These are phyloP conservation scores for Ophiostoma quercus DNA, from an alignment of 2,329 filamentous ascomycete genomes.

Conservation along the genomic window DNA sequence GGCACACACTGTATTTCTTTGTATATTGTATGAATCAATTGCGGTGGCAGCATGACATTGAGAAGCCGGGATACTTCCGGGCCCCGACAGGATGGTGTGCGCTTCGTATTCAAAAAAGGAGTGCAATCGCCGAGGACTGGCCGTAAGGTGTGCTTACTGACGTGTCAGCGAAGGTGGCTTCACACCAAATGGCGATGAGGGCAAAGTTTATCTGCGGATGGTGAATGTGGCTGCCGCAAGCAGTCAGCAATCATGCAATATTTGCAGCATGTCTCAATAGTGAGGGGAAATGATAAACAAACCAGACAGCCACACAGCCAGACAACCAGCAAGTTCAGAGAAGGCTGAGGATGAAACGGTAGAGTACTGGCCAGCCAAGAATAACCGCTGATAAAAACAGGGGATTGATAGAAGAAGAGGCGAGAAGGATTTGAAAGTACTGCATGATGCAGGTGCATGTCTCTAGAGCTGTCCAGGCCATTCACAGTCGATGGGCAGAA, in stretches of 20 bases:
- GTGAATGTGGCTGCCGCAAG: neutral
- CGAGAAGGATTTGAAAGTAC: neutral
- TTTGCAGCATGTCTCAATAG: neutral
- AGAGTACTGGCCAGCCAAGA: neutral
- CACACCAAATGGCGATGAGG: no score
- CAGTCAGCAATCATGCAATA: neutral
- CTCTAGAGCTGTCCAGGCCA: neutral
- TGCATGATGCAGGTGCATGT: conserved; percentile 2
- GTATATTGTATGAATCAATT: neutral
- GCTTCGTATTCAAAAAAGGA: neutral
- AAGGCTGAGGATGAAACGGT: neutral
- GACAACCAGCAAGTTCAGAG: neutral
- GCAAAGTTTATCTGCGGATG: neutral
- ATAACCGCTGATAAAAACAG: neutral
- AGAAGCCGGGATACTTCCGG: neutral
- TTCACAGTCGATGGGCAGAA: neutral
- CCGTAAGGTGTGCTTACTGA: neutral
- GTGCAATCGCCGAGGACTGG: neutral
- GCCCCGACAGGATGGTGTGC: neutral
- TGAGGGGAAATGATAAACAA: neutral
- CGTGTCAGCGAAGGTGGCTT: neutral
- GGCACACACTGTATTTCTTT: neutral
- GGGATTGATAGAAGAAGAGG: neutral
- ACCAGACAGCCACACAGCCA: no score
- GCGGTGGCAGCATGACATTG: neutral